Percentiles rank a stretch among this genome's conserved stretches.
Evolutionary conservation across 1,284 basidiomycete species (phyloP).

Genomic region (Ceratobasidium sp.): DNA sequence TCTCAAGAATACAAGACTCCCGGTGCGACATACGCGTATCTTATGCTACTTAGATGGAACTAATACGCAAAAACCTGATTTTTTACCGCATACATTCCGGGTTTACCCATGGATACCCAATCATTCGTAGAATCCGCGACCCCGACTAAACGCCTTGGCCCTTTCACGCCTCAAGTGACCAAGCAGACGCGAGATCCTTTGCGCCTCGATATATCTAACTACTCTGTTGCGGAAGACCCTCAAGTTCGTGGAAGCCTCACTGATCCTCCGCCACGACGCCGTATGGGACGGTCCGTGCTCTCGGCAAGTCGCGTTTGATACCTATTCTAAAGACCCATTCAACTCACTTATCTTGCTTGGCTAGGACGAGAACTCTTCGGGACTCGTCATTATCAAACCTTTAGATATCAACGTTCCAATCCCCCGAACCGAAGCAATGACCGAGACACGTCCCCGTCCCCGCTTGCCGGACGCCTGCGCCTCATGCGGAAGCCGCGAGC

Average conservation of each 20-base stretch:
- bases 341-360: neutral
- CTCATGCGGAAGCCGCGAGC: constrained; percentile 34
- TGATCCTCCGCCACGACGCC: constrained; percentile 43
- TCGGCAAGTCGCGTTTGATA: constrained; percentile 5
- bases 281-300: neutral
- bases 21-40: neutral
- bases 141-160: constrained; percentile 24
- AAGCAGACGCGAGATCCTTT: constrained; percentile 23
- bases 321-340: no score
- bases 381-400: neutral
- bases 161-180: constrained; percentile 38
- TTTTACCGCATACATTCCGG: constrained; percentile 42
- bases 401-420: neutral
- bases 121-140: neutral
- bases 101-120: neutral
- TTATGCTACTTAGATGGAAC: no score
- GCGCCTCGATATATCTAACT: constrained; percentile 13
- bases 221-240: neutral
- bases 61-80: neutral
- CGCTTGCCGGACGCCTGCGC: constrained; percentile 14
- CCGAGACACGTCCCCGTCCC: neutral
- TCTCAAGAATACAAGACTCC: neutral
- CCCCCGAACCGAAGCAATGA: neutral
- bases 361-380: constrained; percentile 1
- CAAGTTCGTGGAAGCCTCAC: constrained; percentile 37